Conservation (phyloP, 805 yeast species). For the Myxozyma udenii region DNA sequence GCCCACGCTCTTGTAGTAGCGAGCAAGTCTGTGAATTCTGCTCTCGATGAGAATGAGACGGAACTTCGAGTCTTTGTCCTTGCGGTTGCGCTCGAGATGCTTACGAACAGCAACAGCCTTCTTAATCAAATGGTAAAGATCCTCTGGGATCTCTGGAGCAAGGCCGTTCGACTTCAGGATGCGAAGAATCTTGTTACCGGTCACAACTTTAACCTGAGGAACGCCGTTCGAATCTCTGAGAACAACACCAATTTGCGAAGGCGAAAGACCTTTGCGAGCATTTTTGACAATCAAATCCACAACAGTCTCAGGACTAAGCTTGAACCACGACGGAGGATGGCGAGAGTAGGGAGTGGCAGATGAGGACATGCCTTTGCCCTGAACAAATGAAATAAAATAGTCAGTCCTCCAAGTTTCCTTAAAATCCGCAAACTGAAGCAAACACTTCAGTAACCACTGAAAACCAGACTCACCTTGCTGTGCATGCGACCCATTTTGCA, state of each 20-base stretch:
- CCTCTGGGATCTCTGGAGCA: slow-evolving; percentile 99
- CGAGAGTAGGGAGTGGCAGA: slow-evolving; percentile 99
- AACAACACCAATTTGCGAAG: slow-evolving; percentile 98
- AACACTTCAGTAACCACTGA: no score
- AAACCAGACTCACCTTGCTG: slow-evolving; percentile 54
- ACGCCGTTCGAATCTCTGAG: slow-evolving; percentile 99
- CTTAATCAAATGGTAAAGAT: slow-evolving; percentile 97
- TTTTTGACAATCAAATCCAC: slow-evolving; percentile 98
- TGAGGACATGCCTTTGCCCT: slow-evolving; percentile 99
- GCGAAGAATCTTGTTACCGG: slow-evolving; percentile 95
- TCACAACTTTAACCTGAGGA: slow-evolving; percentile 92
- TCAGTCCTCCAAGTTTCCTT: neutral
- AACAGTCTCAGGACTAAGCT: slow-evolving; percentile 89
- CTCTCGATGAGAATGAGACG: slow-evolving; percentile 99
- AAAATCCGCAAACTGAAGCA: no score
- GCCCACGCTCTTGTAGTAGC: slow-evolving; percentile 99
- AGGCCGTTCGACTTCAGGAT: slow-evolving; percentile 96
- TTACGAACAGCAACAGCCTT: slow-evolving; percentile 99
- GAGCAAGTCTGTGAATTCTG: slow-evolving; percentile 99
- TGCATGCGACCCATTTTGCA: slow-evolving; percentile 97
- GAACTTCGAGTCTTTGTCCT: slow-evolving; percentile 99
- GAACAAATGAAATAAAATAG: neutral
- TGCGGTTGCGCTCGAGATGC: slow-evolving; percentile 99
- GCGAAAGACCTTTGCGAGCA: slow-evolving; percentile 99
- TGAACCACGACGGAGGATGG: slow-evolving; percentile 99